Percentiles rank a stretch among this genome's conserved stretches.
Conservation (phyloP, 2,329 filamentous ascomycete species). For the Botryotinia convoluta region DNA sequence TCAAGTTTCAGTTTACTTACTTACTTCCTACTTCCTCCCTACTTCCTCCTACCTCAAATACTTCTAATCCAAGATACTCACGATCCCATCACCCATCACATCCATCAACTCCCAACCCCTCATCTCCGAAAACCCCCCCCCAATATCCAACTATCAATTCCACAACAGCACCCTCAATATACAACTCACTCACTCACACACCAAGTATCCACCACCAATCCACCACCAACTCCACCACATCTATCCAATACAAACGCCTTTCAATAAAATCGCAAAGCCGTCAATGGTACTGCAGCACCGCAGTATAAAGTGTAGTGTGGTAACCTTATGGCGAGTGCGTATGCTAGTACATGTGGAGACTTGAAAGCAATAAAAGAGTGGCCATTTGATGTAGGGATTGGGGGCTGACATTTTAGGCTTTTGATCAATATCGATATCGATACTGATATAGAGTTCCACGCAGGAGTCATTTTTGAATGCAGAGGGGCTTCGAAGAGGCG, state of each 20-base stretch:
- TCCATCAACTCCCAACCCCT: too few species aligned
- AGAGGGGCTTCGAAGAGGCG: background rate
- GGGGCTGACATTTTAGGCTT: background rate
- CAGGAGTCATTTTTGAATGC: background rate
- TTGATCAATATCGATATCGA: background rate
- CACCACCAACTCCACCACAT: background rate
- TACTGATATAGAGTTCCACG: background rate
- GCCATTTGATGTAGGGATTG: background rate
- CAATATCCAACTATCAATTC: background rate
- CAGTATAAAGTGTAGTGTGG: background rate
- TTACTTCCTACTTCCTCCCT: background rate
- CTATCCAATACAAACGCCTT: background rate
- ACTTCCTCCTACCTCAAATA: background rate
- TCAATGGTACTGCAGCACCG: background rate
- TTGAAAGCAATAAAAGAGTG: background rate
- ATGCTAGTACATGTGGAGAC: background rate
- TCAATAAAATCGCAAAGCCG: background rate
- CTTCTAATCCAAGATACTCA: background rate
- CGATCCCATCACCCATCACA: background rate
- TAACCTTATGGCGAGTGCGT: background rate
- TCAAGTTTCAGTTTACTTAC: background rate
- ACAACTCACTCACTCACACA: background rate
- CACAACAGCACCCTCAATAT: background rate
- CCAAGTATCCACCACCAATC: background rate
- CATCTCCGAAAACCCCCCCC: too few species aligned